Evolutionary conservation across 495 filamentous ascomycete genomes (phyloP), one percentile per base, ranked within the genome.

Genomic region (Xanthoparmelia taractica): DNA sequence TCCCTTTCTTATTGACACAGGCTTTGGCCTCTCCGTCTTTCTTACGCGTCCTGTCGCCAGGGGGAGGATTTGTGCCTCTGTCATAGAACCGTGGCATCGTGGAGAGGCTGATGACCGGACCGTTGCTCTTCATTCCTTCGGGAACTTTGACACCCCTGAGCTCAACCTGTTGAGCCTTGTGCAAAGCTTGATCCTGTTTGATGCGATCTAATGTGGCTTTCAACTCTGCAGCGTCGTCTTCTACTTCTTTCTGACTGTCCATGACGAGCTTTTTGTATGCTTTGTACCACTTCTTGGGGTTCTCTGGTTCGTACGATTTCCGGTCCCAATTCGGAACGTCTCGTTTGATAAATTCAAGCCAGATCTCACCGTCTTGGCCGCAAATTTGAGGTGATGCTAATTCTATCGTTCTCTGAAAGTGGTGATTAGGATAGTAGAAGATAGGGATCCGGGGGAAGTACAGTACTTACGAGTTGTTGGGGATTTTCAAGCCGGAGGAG

Each of bases 341-440:
- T 34, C 84, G 80, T 48, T 80, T 82, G 70, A 92, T 88, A 71
- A 91, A 83, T 15, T 79, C 75, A 5, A 78, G 67, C 88, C 88
- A 92, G 52, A 90, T 71, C 67, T 90, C 87, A 37, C 72, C 76
- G 63, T 84, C 79, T 48, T 82, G 76, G 50, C 79, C 77, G 63
- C 73, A 71, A 64, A 91, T 76, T 60, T 91, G 87, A 8, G 88
- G 87, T 13, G 82, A 89, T 63, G 78, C 77, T 15, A 70, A n/a
- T 73, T 91, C 88, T 63, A 91, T 75, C 43, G 75, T 67, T 68
- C 79, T 75, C 82, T 85, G 36, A 54, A 31, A 43, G 33, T 50
- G 15, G 45, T 63, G 31, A 36, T 52, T 56, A 61, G 52, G 20
- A 11, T 13, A 31, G 20, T 38, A 25, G 18, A 38, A 52, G 11